Evolutionary conservation across 2,329 filamentous ascomycete species (phyloP).

Genomic region (Mycogone perniciosa): DNA sequence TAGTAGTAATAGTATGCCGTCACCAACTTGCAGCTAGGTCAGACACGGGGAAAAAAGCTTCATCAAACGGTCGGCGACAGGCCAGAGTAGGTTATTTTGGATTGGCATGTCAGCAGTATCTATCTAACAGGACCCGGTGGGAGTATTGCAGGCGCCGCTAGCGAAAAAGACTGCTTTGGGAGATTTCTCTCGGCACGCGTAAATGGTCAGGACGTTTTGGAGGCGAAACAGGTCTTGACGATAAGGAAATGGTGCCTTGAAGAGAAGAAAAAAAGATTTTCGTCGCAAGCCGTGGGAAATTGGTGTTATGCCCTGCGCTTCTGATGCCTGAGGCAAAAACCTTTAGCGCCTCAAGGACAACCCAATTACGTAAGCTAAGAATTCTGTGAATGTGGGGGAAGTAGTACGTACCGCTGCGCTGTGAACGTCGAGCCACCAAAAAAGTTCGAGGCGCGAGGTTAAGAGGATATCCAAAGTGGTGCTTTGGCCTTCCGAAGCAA

Average conservation of each 20-base stretch:
- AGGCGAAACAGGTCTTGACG: conserved; percentile 68
- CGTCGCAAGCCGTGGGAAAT: not conserved
- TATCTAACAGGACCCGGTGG: conserved; percentile 94
- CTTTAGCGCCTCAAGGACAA: not conserved
- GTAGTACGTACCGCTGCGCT: conserved; percentile 11
- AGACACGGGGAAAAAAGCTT: no score
- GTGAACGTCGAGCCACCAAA: conserved; percentile 10
- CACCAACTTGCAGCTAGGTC: no score
- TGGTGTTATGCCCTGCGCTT: not conserved
- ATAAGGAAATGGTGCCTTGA: conserved; percentile 87
- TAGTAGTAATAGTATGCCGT: no score
- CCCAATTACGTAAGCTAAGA: conserved; percentile 14
- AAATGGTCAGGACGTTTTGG: conserved; percentile 87
- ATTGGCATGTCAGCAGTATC: conserved; percentile 70
- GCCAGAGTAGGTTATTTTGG: conserved; percentile 5
- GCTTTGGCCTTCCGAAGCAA: conserved; percentile 3
- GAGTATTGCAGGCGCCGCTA: conserved; percentile 76
- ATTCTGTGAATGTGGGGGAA: not conserved
- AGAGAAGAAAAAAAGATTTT: conserved; percentile 29
- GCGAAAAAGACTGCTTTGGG: conserved; percentile 83
- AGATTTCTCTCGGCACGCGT: conserved; percentile 73
- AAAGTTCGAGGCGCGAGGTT: conserved; percentile 20
- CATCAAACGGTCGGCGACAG: no score
- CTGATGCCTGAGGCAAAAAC: conserved; percentile 21
- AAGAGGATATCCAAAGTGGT: conserved; percentile 2